Evolutionary conservation across 768 basidiomycete species (phyloP), one percentile per base, ranked within the genome.

Genomic region (Peribolospora baueri): DNA sequence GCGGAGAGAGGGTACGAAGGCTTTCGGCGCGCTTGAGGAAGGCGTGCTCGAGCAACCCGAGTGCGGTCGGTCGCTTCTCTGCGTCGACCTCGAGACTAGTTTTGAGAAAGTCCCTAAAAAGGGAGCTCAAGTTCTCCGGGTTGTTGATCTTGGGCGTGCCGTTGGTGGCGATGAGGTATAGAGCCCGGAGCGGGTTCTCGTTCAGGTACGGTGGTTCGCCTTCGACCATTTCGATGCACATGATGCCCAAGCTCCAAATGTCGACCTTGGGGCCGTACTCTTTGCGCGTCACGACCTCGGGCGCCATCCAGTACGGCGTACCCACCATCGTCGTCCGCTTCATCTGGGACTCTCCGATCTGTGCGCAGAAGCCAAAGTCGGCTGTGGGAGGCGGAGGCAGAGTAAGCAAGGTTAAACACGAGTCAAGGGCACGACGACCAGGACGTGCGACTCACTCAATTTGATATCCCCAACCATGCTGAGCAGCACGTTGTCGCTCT

Each of bases 241-340:
- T 81, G 66, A 97, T 91, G 3, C 91, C 91, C 58, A 98, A 69
- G 64, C 85, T 88, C 91, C 91, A 97, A 42, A 98, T 85, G 64
- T 98, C 91, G 5, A 88, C 93, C 66, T 91, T 97, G 52, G 84
- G 82, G 60, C 95, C 91, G 66, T 98, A 97, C 47, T 79, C 76
- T 10, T 86, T 78, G 7, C 83, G 78, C 4, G 61, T 63, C 7
- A 91, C 84, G 3, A 97, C 87, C 67, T 98, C 93, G 0, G 93
- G 93, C 0, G 93, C 93, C 93, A 98, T 98, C 91, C 91, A 97
- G 66, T 93, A 88, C 0, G 90, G 91, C 3, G 93, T 97, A 0
- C 93, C 93, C 59, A 90, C 87, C 64, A 97, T 76, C 0, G 93
- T 98, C 56, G 90, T 90, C 41, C 93, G 78, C 67, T 97, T 97